Percentiles rank a stretch among this genome's conserved stretches.
phyloP scores from a whole-genome alignment of 2,329 filamentous ascomycete species.

The Penicillium fuscoglaucum region DNA sequence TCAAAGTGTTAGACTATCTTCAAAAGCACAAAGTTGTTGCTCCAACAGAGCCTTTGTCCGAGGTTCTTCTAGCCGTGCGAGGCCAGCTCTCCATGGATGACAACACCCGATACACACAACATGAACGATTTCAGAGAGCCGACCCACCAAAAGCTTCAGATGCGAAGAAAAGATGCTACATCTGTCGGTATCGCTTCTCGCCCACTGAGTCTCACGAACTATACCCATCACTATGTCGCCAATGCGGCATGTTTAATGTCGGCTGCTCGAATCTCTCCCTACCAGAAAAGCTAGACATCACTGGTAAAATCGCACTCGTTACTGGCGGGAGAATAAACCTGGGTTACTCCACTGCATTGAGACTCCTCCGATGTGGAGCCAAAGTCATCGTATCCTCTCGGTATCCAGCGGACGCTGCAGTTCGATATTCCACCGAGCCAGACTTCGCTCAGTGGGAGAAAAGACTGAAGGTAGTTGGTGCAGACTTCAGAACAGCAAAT shows the following conservation, averaged over 20 bases:
- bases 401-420: constrained; percentile 38
- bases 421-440: constrained; percentile 26
- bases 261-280: constrained; percentile 30
- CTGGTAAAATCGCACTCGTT: constrained; percentile 33
- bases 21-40: constrained; percentile 13
- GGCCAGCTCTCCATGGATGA: constrained; percentile 11
- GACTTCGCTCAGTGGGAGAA: constrained; percentile 15
- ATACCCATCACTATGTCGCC: constrained; percentile 34
- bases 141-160: background rate
- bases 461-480: constrained; percentile 34
- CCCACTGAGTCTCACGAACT: constrained; percentile 20
- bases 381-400: constrained; percentile 39
- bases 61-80: constrained; percentile 11
- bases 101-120: constrained; percentile 3
- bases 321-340: constrained; percentile 41
- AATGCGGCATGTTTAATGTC: constrained; percentile 40
- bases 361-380: constrained; percentile 39
- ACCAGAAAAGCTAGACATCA: constrained; percentile 30
- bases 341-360: constrained; percentile 36
- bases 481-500: constrained; percentile 35
- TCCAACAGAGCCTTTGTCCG: constrained; percentile 7
- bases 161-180: constrained; percentile 32
- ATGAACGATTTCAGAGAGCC: background rate
- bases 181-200: constrained; percentile 31
- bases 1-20: constrained; percentile 25